Base-by-base conservation (phyloP, 257 asterid genomes). In the Nicotiana otophora region DNA sequence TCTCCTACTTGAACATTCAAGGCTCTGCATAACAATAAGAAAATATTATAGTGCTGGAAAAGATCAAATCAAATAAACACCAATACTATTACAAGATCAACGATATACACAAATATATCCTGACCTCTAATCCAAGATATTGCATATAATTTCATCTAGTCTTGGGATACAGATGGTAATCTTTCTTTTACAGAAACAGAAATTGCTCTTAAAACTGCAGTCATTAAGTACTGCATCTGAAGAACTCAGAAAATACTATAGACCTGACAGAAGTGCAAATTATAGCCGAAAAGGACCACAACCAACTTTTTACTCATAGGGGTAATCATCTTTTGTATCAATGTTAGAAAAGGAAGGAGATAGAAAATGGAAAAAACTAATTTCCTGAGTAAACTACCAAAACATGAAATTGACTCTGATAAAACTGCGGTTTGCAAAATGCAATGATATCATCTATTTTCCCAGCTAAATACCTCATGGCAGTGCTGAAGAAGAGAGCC, bases 1-100 rank as follows among this genome's bases (percentile, higher is more conserved):
- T 96, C 99, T 85, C 99, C 98, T 78, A 96, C 60, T 77, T 94
- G 98, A 70, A 90, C 93, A 78, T 96, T 96, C 83, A 95, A 81
- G 5, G 85, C 90, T 92, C 99, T 96, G 87, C 88, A 81, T 15
- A 42, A 20, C 46, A 83, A 87, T 85, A 42, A 9, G 9, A 77
- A 64, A 70, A 77, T 54, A 26, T 48, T 75, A 26, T 54, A 7
- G 34, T 46, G 51, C 26, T 74, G 62, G 62, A 23, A 26, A 74
- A 46, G 61, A 72, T 7, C 61, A 46, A 74, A 74, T 14, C 79
- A 12, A 53, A 23, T 74, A 26, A 26, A 48, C 46, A 51, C 62
- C 80, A 74, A 57, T 48, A 48, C 28, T 7, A 74, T 74, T 4
- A 74, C 26, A 6, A 74, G 61, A 72, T 46, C 78, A 46, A 46